Evolutionary conservation across 768 basidiomycete species (phyloP), one percentile per base, ranked within the genome.

Genomic region (Rhodotorula toruloides): DNA sequence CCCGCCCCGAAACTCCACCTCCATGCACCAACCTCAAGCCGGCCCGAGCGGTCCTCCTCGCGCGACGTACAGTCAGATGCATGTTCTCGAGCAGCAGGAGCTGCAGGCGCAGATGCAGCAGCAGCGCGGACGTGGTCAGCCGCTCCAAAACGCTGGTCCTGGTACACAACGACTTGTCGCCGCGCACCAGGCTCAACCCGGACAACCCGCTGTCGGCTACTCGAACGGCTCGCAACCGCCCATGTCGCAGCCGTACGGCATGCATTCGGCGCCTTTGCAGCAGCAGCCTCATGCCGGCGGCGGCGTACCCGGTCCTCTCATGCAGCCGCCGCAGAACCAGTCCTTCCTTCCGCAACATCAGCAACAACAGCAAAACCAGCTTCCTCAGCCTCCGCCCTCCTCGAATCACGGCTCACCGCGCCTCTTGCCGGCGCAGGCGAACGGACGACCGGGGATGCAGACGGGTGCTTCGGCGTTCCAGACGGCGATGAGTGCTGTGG

Each of bases 81-180:
- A 70, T 49, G 68, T 70, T 11, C 68, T 70, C 53, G 64, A 70
- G 61, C 68, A 70, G 57, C 68, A 70, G 42, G 63, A 70, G 27
- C 53, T 70, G 8, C 68, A 70, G 61, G 48, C 44, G 19, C 68
- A 70, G 64, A 62, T 70, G 61, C 63, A 65, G 54, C 57, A 63
- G 44, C 46, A 58, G 11, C 53, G 67, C 13, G 42, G 48, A n/a
- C 54, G 57, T 5, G 29, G 44, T 1, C 58, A 49, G 31, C 64
- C 29, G 40, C 39, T 54, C 31, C 64, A 58, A 22, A 44, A 55
- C 25, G 55, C 42, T 27, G 37, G 19, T 36, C 53, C 60, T 52
- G n/a, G 39, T 31, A 9, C 50, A 42, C 22, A 60, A 40, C n/a
- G 42, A 21, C 42, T 42, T 42, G 13, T 12, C 13, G 21, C 42